phyloP scores from a whole-genome alignment of 2,329 filamentous ascomycete species.

The Aspergillus chevalieri region DNA sequence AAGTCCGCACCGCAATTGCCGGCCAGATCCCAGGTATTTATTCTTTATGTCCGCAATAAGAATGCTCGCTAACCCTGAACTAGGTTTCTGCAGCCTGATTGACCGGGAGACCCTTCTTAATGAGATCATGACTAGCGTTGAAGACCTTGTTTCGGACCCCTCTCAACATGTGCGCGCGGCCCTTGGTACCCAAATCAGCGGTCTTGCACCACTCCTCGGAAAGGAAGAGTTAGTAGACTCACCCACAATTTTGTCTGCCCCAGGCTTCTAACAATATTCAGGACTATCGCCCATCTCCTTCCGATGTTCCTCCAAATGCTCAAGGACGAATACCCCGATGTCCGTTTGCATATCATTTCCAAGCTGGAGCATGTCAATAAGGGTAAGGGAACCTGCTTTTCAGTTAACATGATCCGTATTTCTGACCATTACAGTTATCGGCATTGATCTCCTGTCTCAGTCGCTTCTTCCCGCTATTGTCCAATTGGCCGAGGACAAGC shows the following conservation, averaged over 20 bases:
- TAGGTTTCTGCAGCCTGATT: conserved; percentile 85
- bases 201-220: conserved; percentile 90
- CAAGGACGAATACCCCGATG: conserved; percentile 98
- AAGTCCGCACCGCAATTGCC: conserved; percentile 93
- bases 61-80: conserved; percentile 14
- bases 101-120: conserved; percentile 82
- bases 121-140: conserved; percentile 93
- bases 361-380: conserved; percentile 98
- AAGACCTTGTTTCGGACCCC: conserved; percentile 90
- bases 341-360: conserved; percentile 98
- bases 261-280: conserved; percentile 33
- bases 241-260: neutral
- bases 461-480: conserved; percentile 95
- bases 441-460: conserved; percentile 92
- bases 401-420: neutral
- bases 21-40: conserved; percentile 79
- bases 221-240: conserved; percentile 75
- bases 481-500: conserved; percentile 96
- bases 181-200: conserved; percentile 93
- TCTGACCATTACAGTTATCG: conserved; percentile 62
- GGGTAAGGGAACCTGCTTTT: conserved; percentile 47
- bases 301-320: conserved; percentile 99
- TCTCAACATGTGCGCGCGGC: conserved; percentile 96
- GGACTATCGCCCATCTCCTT: conserved; percentile 90
- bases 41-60: neutral